A percentile compares a stretch with the other conserved stretches of the same genome.
These are phyloP conservation scores for Proliferodiscus dingleyae DNA, from an alignment of 2,329 filamentous ascomycete species.

Conservation along the genomic window DNA sequence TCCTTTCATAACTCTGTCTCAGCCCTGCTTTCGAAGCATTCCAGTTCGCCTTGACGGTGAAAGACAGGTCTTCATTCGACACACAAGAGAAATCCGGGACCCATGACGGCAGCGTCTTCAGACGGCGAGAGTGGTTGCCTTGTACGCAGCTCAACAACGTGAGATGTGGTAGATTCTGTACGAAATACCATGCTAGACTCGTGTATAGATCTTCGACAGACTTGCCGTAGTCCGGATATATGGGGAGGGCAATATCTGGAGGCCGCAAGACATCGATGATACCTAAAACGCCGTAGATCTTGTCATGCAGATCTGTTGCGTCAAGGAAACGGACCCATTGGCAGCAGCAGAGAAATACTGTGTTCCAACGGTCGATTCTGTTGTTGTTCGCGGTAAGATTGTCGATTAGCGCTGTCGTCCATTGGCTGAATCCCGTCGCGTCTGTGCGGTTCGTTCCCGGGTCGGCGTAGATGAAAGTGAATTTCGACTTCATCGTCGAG, in stretches of 20 bases:
- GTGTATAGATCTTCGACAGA: conserved; percentile 10
- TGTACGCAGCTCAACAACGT: conserved; percentile 9
- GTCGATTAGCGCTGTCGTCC: conserved; percentile 9
- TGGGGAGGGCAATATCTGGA: conserved; percentile 2
- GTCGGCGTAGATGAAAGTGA: conserved; percentile 3
- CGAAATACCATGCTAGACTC: conserved; percentile 5
- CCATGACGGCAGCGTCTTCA: conserved; percentile 13
- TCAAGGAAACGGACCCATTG: conserved; percentile 8
- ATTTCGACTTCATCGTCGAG: conserved; percentile 6
- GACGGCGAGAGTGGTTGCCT: conserved; percentile 3
- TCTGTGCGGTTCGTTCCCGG: conserved; percentile 1
- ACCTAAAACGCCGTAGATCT: conserved; percentile 6
- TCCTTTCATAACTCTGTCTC: conserved; percentile 1
- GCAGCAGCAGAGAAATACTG: conserved; percentile 5
- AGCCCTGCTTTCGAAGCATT: conserved; percentile 7
- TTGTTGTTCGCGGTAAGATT: conserved; percentile 4
- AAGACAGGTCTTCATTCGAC: conserved; percentile 6
- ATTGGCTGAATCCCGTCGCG: conserved; percentile 7
- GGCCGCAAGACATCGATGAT: conserved; percentile 8
- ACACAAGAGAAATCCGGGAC: conserved; percentile 10
- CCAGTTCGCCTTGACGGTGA: conserved; percentile 6
- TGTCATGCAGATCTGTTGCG: conserved; percentile 6
- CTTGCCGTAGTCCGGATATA: conserved; percentile 12
- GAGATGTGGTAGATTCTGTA: conserved; percentile 7
- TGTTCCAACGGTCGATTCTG: conserved; percentile 5